These are phyloP conservation scores for Clitocybe nebularis DNA, from an alignment of 1,284 basidiomycete genomes.

Conservation along the genomic window DNA sequence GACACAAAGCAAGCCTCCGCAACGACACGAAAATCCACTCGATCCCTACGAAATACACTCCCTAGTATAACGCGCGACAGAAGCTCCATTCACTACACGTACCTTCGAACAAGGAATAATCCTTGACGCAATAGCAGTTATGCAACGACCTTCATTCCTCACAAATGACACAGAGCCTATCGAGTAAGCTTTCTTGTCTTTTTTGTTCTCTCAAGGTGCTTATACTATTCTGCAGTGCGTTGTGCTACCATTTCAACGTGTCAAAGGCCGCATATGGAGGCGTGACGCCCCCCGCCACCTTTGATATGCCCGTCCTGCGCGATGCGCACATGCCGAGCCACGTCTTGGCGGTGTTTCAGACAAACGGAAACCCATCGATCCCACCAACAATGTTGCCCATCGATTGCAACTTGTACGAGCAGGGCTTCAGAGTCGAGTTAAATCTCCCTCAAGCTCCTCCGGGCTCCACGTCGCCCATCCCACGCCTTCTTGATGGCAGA, in stretches of 20 bases:
- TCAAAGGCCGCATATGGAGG: constrained; percentile 23
- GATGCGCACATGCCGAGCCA: constrained; percentile 45
- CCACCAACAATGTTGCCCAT: constrained; percentile 45
- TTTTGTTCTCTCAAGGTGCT: not conserved
- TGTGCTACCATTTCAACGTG: constrained; percentile 48
- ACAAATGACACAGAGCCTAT: constrained; percentile 32
- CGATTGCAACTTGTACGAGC: constrained; percentile 35
- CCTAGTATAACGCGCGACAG: not conserved
- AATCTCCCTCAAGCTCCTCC: constrained; percentile 27
- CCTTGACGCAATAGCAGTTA: constrained; percentile 6
- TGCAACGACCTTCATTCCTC: constrained; percentile 28
- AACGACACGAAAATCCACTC: not conserved
- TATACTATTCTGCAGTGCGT: constrained; percentile 29
- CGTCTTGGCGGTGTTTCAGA: constrained; percentile 39
- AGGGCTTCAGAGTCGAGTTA: constrained; percentile 38
- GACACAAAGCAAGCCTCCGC: not conserved
- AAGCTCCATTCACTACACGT: not conserved
- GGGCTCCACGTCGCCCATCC: constrained; percentile 30
- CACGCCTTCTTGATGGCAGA: constrained; percentile 15
- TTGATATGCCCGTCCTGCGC: constrained; percentile 25
- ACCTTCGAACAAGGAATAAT: constrained; percentile 1
- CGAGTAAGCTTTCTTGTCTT: constrained; percentile 29
- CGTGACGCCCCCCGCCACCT: constrained; percentile 10
- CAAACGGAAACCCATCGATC: constrained; percentile 25
- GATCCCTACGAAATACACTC: not conserved